Evolutionary conservation across 306 rosid genomes (phyloP), one percentile per base, ranked within the genome.

Genomic region (Rubus parviflorus): DNA sequence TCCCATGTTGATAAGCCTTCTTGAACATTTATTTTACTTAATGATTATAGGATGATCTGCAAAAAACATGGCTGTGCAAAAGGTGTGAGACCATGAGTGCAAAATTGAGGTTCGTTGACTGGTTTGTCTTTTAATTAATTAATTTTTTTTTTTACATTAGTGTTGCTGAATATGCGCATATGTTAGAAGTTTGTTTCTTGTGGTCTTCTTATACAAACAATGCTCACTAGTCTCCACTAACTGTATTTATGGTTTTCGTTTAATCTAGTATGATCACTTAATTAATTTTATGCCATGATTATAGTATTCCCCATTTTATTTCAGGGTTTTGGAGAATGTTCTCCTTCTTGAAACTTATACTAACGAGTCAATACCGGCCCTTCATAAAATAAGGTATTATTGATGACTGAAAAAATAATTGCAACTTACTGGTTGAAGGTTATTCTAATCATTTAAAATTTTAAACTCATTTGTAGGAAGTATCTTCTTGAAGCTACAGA

Each of bases 61-160:
- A 90, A 81, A 96, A 96, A 80, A 88, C 98, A 54, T 92, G 99
- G 97, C 96, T 96, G 37, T 92, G 98, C 85, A 96, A 91, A 89
- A 89, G 99, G 74, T 92, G 99, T 81, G 97, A 87, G 85, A 91
- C 99, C 75, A 96, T 96, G 99, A 96, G 91, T 74, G 97, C 96
- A 3, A 96, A 96, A 87, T 82, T 96, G 88, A 92, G 99, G 99
- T 95, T 68, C 14, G 97, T 83, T 63, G 22, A 70, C 14, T 40
- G 60, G 73, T 70, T 47, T 42, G 42, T 74, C 42, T 12, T 68
- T 49, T 68, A 2, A 47, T 47, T 52, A n/a, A n/a, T 30, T 30
- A 0, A 25, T 25, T 1, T 37, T 30, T 13, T 60, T n/a, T 52
- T 17, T 77, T 52, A 22, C 37, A 30, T 42, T 22, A 30, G 3